Base-by-base conservation (phyloP, 2,329 filamentous ascomycete species). In the Leptodontidium sp. region DNA sequence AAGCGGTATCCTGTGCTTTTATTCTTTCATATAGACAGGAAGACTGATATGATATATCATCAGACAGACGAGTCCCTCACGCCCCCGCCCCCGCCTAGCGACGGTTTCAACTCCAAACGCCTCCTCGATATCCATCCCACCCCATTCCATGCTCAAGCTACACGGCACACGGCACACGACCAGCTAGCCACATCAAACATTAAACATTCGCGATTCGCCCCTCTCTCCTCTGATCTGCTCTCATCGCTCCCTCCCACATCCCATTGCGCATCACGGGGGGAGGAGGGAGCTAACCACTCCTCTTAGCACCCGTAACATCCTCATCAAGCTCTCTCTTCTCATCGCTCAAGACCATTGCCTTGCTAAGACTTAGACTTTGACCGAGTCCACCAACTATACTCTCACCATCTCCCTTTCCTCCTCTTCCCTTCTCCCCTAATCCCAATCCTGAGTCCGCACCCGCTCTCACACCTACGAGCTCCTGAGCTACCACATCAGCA, bases 271-370 rank as follows among this genome's bases (percentile, higher is more conserved):
- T 21, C 21, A 21, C 21, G 21, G 21, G 21, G 21, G 21, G 21
- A 21, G 21, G 21, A 21, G 5, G 38, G 38, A 57, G 6, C 45
- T 52, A 64, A 35, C 66, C 53, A 64, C 40, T 45, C 32, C 66
- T 52, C 32, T 67, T 67, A 4, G 66, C 66, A 3, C 66, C 66
- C 7, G 24, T 61, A 21, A 12, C 55, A 21, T 6, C 17, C 40
- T 64, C 53, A 55, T 64, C 61, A 35, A 64, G 15, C 7, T 59
- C 53, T 61, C 61, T 59, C 47, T 47, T 53, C 55, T 58, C 65
- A 6, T 50, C 52, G 15, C 59, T 29, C 21, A 38, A 8, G 38
- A 17, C n/a, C 24, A n/a, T 4, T 2, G 38, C 8, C 12, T 58
- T 52, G 21, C 17, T n/a, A 38, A 40, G 9, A 38, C 29, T 32